These are phyloP conservation scores for Penicillium janthinellum DNA, from an alignment of 2,329 filamentous ascomycete genomes.

Conservation along the genomic window DNA sequence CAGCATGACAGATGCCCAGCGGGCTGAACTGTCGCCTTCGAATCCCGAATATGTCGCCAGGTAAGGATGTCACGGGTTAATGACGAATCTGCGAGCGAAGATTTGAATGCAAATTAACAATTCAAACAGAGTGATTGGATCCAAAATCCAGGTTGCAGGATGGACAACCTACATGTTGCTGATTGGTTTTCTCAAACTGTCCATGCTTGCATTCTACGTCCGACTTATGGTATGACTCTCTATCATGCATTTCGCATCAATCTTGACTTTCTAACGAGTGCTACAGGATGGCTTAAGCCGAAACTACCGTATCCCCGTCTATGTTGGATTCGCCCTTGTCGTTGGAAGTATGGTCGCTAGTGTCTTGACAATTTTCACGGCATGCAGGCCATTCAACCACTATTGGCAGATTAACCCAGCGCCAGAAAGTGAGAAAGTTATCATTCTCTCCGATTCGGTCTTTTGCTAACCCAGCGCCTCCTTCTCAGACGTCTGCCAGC, in stretches of 20 bases:
- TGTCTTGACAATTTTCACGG: constrained; percentile 51
- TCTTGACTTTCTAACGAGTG: not conserved
- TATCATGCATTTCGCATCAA: not conserved
- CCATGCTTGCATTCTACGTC: constrained; percentile 57
- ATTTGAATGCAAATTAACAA: not conserved
- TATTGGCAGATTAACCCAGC: constrained; percentile 62
- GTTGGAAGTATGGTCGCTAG: constrained; percentile 49
- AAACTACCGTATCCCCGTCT: constrained; percentile 43
- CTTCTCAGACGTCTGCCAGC: constrained; percentile 46
- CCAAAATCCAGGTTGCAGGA: constrained; percentile 54
- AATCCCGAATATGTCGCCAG: constrained; percentile 48
- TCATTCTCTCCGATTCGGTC: not conserved
- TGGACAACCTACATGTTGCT: constrained; percentile 56
- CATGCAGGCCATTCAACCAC: constrained; percentile 54
- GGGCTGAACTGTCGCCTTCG: constrained; percentile 44
- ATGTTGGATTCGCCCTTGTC: constrained; percentile 53
- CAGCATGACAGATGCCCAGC: constrained; percentile 54
- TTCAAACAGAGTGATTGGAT: constrained; percentile 48
- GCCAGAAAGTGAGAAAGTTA: constrained; percentile 51
- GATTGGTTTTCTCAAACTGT: constrained; percentile 54
- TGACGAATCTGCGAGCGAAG: not conserved
- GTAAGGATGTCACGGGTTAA: constrained; percentile 17
- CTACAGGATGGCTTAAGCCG: constrained; percentile 28
- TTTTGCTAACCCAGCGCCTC: not conserved
- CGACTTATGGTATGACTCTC: constrained; percentile 47